A percentile compares a stretch with the other conserved stretches of the same genome.
phyloP scores from a whole-genome alignment of 2,329 filamentous ascomycete genomes.

The Aaosphaeria arxii region DNA sequence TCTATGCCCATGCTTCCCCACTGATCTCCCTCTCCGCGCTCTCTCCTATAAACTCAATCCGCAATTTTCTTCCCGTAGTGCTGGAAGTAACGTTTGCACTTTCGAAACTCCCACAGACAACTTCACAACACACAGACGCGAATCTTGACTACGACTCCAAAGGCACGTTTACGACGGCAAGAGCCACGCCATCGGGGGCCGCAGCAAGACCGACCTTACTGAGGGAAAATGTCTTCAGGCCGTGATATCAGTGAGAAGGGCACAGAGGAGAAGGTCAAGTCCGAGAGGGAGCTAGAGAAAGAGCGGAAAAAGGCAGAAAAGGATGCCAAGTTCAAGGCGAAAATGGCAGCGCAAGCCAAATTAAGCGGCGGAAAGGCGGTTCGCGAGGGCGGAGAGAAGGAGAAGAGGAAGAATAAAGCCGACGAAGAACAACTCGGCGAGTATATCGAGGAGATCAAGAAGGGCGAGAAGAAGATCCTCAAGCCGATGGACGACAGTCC shows the following conservation, averaged over 20 bases:
- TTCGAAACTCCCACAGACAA: no score
- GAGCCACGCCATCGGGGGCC: conserved; percentile 5
- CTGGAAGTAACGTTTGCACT: no score
- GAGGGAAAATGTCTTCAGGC: conserved; percentile 56
- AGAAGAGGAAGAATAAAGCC: conserved; percentile 69
- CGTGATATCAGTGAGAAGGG: conserved; percentile 48
- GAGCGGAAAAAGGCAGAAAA: conserved; percentile 84
- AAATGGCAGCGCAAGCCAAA: conserved; percentile 59
- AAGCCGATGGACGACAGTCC: conserved; percentile 69
- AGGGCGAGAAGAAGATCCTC: conserved; percentile 77
- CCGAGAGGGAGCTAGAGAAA: conserved; percentile 71
- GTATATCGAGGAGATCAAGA: conserved; percentile 72
- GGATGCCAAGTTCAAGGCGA: conserved; percentile 66
- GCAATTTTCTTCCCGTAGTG: no score
- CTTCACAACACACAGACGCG: no score
- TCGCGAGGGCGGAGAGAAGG: conserved; percentile 23
- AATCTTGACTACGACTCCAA: no score
- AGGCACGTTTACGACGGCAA: neutral
- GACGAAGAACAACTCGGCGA: conserved; percentile 64
- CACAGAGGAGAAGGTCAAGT: conserved; percentile 61
- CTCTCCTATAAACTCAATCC: conserved; percentile 5
- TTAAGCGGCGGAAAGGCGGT: conserved; percentile 7
- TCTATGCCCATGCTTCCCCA: conserved; percentile 14
- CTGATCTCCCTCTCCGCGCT: conserved; percentile 18
- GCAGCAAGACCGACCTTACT: conserved; percentile 11